Conservation (phyloP, 352 stramenopile genomes). For the Globisporangium parvum region DNA sequence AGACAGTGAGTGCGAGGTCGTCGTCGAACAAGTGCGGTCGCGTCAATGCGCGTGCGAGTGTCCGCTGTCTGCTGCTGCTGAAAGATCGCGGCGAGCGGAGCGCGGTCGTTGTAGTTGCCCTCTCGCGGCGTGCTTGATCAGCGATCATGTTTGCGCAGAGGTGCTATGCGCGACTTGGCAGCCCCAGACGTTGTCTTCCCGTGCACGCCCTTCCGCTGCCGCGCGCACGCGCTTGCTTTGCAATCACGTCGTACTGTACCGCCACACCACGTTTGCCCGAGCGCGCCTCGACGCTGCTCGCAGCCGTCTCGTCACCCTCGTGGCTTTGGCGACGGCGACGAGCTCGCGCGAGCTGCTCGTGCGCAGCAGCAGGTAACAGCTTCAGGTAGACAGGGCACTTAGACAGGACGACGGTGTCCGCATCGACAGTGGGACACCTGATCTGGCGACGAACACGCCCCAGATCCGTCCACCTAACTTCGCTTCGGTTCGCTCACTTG, state of each 20-base stretch:
- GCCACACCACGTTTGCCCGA: too few relatives aligned
- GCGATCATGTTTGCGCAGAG: neutral
- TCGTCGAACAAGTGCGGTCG: neutral
- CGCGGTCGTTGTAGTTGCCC: neutral
- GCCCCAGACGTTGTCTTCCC: neutral
- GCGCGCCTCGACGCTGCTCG: neutral
- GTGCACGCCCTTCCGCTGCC: neutral
- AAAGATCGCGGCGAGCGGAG: neutral
- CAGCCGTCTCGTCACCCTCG: too few relatives aligned
- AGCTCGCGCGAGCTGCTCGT: too few relatives aligned
- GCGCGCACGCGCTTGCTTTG: neutral
- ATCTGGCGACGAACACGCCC: conserved; percentile 8
- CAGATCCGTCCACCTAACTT: neutral
- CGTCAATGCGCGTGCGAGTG: neutral
- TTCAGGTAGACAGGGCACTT: too few relatives aligned
- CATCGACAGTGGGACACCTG: conserved; percentile 7
- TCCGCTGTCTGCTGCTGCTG: neutral
- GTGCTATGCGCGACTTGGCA: neutral
- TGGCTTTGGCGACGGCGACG: too few relatives aligned
- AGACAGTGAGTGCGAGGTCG: neutral
- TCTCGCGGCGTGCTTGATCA: neutral
- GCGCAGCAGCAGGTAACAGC: too few relatives aligned
- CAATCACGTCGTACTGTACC: neutral
- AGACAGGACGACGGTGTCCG: neutral
- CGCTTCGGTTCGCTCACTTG: too few relatives aligned